These are phyloP conservation scores for Arachnomyces sp. DNA, from an alignment of 2,329 filamentous ascomycete species.

Conservation along the genomic window DNA sequence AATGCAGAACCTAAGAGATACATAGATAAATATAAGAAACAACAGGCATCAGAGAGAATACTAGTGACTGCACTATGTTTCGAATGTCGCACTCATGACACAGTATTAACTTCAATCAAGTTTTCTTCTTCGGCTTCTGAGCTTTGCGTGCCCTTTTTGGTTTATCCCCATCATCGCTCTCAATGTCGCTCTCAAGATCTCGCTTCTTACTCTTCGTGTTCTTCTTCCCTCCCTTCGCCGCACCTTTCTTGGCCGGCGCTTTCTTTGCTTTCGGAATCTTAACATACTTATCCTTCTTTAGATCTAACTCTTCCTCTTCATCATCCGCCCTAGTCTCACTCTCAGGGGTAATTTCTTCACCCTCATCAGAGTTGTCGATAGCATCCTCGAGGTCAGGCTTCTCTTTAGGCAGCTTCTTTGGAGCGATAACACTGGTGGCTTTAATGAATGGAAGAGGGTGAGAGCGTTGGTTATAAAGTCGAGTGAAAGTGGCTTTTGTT, in stretches of 20 bases:
- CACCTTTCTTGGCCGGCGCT: conserved; percentile 38
- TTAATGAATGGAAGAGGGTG: conserved; percentile 97
- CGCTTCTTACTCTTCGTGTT: conserved; percentile 28
- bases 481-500: conserved; percentile 83
- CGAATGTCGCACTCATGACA: background rate
- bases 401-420: conserved; percentile 64
- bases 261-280: conserved; percentile 74
- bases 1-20: too few species aligned
- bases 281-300: conserved; percentile 94
- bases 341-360: conserved; percentile 51
- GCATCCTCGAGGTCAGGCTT: conserved; percentile 93
- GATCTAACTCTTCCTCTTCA: conserved; percentile 69
- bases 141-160: conserved; percentile 41
- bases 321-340: conserved; percentile 52
- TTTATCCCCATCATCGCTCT: conserved; percentile 47
- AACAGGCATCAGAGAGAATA: too few species aligned
- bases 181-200: conserved; percentile 36
- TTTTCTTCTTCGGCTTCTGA: conserved; percentile 45
- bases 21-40: too few species aligned
- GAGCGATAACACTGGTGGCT: conserved; percentile 65
- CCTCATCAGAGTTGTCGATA: conserved; percentile 81
- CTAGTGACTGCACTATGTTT: too few species aligned
- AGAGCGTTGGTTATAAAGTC: conserved; percentile 76
- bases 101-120: background rate
- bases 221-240: conserved; percentile 20